phyloP scores from a whole-genome alignment of 2,329 filamentous ascomycete species.

The Arthroderma uncinatum region DNA sequence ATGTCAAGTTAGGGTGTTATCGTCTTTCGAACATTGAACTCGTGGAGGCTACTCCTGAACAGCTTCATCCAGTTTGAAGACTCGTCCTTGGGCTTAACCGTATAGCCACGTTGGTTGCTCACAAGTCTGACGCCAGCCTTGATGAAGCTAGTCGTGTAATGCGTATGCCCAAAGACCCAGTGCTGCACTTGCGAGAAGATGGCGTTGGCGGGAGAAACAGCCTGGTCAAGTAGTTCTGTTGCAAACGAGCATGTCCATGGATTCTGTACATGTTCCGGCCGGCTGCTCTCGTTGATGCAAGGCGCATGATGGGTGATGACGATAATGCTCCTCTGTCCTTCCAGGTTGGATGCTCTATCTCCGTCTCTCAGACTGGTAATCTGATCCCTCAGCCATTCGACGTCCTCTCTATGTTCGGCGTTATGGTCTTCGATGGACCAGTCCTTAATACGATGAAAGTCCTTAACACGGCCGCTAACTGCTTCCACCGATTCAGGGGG shows the following conservation, averaged over 20 bases:
- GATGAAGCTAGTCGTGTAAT: constrained; percentile 29
- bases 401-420: constrained; percentile 36
- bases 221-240: constrained; percentile 15
- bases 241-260: constrained; percentile 40
- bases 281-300: constrained; percentile 29
- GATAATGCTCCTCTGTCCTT: constrained; percentile 20
- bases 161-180: constrained; percentile 36
- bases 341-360: neutral
- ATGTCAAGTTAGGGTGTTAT: neutral
- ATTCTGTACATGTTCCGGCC: constrained; percentile 22
- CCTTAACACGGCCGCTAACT: constrained; percentile 39
- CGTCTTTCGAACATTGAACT: neutral
- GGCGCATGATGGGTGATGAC: constrained; percentile 43
- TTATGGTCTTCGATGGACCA: constrained; percentile 45
- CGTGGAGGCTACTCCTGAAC: neutral
- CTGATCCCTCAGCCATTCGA: constrained; percentile 40
- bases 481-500: constrained; percentile 27
- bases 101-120: constrained; percentile 33
- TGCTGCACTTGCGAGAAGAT: constrained; percentile 26
- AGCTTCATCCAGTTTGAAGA: too few species aligned
- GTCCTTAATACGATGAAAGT: constrained; percentile 41
- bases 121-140: constrained; percentile 25
- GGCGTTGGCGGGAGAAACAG: constrained; percentile 42
- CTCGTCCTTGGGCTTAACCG: too few species aligned
- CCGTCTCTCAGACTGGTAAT: constrained; percentile 15